A percentile compares a stretch with the other conserved stretches of the same genome.
Conservation (phyloP, 192 early-diverging fungal genomes). For the Coemansia sp. region DNA sequence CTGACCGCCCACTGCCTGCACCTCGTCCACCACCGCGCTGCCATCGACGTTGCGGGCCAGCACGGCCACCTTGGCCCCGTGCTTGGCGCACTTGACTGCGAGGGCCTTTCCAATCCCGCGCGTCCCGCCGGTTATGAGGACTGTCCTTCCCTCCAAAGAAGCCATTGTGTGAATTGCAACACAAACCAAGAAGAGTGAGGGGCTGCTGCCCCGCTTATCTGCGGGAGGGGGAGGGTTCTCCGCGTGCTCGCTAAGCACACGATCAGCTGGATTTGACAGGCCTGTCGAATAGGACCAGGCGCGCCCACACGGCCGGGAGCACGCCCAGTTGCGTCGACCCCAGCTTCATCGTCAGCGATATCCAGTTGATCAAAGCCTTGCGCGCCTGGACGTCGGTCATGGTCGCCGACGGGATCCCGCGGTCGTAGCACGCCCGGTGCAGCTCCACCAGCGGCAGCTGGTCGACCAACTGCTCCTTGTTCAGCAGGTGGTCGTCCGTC, state of each 20-base stretch:
- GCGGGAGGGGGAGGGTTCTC: neutral
- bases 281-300: constrained; percentile 25
- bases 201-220: no score
- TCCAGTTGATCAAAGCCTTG: constrained; percentile 21
- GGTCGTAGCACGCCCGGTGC: constrained; percentile 37
- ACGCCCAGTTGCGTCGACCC: neutral
- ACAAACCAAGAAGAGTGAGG: no score
- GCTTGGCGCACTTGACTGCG: constrained; percentile 39
- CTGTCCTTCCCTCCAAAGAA: constrained; percentile 19
- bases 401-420: constrained; percentile 34
- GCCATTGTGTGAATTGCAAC: neutral
- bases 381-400: constrained; percentile 13
- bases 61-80: constrained; percentile 45
- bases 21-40: constrained; percentile 57
- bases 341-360: neutral
- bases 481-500: constrained; percentile 24
- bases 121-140: constrained; percentile 50
- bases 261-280: neutral
- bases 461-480: constrained; percentile 16
- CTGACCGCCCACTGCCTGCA: constrained; percentile 60
- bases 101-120: constrained; percentile 48
- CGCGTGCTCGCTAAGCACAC: neutral
- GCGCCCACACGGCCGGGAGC: constrained; percentile 41
- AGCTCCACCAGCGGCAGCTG: constrained; percentile 27
- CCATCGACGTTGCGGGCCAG: constrained; percentile 54